phyloP scores from a whole-genome alignment of 2,329 filamentous ascomycete species.

The Colletotrichum cuscutae region DNA sequence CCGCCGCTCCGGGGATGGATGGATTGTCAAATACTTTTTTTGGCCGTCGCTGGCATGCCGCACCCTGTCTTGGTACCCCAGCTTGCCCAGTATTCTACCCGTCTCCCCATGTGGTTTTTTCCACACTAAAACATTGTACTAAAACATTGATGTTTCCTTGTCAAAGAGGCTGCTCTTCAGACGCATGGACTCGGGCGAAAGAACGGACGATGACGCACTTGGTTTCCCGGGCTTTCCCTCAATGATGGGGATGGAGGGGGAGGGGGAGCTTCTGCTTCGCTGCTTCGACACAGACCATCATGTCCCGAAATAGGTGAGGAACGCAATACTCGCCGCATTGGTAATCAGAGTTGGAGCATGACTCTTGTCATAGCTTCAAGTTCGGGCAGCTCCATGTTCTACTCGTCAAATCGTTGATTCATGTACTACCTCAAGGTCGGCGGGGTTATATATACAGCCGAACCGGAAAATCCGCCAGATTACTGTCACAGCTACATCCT shows the following conservation, averaged over 20 bases:
- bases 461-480: not conserved
- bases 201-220: constrained; percentile 4
- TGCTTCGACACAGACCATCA: not conserved
- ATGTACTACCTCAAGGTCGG: not conserved
- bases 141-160: not conserved
- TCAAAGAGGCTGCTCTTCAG: not conserved
- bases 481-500: not conserved
- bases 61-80: not conserved
- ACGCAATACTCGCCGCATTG: not conserved
- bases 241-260: no score
- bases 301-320: not conserved
- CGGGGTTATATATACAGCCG: not conserved
- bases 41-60: not conserved
- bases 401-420: not conserved
- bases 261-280: no score
- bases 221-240: not conserved
- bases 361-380: not conserved
- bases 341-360: not conserved
- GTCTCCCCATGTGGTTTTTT: not conserved
- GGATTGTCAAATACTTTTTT: not conserved
- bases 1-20: not conserved
- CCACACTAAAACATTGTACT: not conserved
- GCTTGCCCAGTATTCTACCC: not conserved
- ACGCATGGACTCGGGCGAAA: not conserved
- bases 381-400: not conserved